Conservation (phyloP, 1,284 basidiomycete species). For the Moniliophthora roreri region DNA sequence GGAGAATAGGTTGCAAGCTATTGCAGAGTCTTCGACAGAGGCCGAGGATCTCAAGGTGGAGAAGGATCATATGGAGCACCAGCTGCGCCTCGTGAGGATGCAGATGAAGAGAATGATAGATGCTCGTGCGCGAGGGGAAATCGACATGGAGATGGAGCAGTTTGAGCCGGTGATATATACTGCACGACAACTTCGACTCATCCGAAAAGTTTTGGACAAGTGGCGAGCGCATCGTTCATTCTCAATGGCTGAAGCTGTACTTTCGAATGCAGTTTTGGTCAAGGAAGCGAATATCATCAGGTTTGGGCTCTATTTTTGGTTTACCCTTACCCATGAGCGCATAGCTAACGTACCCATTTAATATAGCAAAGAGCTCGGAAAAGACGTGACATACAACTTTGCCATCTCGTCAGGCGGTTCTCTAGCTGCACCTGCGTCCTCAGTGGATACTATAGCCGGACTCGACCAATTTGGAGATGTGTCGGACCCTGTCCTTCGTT, state of each 20-base stretch:
- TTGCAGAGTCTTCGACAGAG: slow-evolving; percentile 66
- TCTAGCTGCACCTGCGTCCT: slow-evolving; percentile 78
- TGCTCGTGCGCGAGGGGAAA: slow-evolving; percentile 75
- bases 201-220: slow-evolving; percentile 76
- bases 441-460: slow-evolving; percentile 84
- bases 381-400: slow-evolving; percentile 91
- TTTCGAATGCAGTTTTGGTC: slow-evolving; percentile 84
- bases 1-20: slow-evolving; percentile 72
- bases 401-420: slow-evolving; percentile 83
- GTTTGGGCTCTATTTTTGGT: slow-evolving; percentile 50
- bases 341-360: neutral
- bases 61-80: slow-evolving; percentile 89
- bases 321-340: slow-evolving; percentile 10
- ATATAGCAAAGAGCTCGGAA: slow-evolving; percentile 78
- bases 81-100: slow-evolving; percentile 75
- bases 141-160: slow-evolving; percentile 55
- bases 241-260: slow-evolving; percentile 88
- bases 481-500: slow-evolving; percentile 73
- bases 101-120: slow-evolving; percentile 85
- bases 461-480: slow-evolving; percentile 93
- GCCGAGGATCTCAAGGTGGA: slow-evolving; percentile 84
- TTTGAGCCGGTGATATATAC: slow-evolving; percentile 83
- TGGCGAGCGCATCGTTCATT: slow-evolving; percentile 87
- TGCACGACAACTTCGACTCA: slow-evolving; percentile 77
- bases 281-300: slow-evolving; percentile 96